A percentile compares a stretch with the other conserved stretches of the same genome.
Conservation (phyloP, 192 early-diverging fungal species). For the Coemansia sp. region DNA sequence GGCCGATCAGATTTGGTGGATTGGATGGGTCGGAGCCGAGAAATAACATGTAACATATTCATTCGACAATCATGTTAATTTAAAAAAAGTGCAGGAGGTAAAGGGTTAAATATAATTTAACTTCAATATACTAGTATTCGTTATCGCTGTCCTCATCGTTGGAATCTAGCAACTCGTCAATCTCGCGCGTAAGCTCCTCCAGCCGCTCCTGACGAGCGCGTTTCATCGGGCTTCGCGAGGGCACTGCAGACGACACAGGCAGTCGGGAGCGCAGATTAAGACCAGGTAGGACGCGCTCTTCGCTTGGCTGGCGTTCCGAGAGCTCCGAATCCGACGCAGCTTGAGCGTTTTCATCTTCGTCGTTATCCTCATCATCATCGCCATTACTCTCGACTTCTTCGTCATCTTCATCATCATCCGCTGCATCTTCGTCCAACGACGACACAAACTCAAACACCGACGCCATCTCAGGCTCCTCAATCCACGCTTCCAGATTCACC, state of each 20-base stretch:
- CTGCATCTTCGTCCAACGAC: conserved; percentile 20
- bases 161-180: conserved; percentile 44
- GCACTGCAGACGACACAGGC: conserved; percentile 17
- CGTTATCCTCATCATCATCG: conserved; percentile 1
- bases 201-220: conserved; percentile 30
- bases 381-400: background rate
- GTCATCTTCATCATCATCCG: conserved; percentile 6
- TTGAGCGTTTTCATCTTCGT: background rate
- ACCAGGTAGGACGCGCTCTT: background rate
- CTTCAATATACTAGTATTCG: background rate
- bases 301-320: background rate
- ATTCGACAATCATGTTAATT: too few species aligned
- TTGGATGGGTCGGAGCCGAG: too few species aligned
- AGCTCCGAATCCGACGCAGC: conserved; percentile 22
- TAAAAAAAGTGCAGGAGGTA: too few species aligned
- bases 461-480: conserved; percentile 51
- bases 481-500: conserved; percentile 41
- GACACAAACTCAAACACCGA: conserved; percentile 48
- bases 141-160: conserved; percentile 16
- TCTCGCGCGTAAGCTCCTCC: conserved; percentile 48
- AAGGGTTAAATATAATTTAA: background rate
- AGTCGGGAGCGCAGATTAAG: conserved; percentile 21
- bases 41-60: too few species aligned
- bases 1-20: too few species aligned
- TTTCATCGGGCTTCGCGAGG: conserved; percentile 36